Base-by-base conservation (phyloP, 2,329 filamentous ascomycete genomes). In the Hymenoscyphus scutula region DNA sequence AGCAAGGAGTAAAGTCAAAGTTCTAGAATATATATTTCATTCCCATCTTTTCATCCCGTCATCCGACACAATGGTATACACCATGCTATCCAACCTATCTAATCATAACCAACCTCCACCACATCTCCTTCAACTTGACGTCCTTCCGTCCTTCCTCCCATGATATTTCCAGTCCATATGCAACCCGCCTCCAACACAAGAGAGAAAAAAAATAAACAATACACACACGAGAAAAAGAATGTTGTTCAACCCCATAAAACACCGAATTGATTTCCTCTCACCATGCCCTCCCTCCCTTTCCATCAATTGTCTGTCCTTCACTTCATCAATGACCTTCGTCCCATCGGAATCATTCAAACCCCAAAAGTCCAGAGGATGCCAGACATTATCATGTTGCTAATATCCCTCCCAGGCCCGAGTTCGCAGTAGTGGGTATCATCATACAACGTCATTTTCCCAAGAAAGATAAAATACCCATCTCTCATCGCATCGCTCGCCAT, bases 221-320 rank as follows among this genome's bases (percentile, higher is more conserved):
- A 54, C 25, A 54, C 29, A 54, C 7, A 27, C 25, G n/a, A 53
- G 51, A 54, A 54, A 32, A 54, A 54, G 29, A 54, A 54, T 54
- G 29, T 29, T 6, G 17, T 54, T n/a, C 17, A 53, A 15, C 10
- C 29, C 25, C 25, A 54, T 17, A n/a, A 53, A 54, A 30, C 23
- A 32, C 23, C 51, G 25, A 17, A 25, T 54, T 30, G n/a, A 54
- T 17, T 54, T 11, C 23, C 25, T 29, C 29, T 15, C 51, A 17
- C 8, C 13, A 51, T 51, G 17, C 45, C 23, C 45, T 13, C 5
- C 45, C 45, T 19, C 15, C 23, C 45, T 13, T 23, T 51, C 45
- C 6, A 48, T 6, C 17, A 5, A n/a, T n/a, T n/a, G n/a, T n/a
- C n/a, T n/a, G n/a, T 48, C 41, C 41, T 48, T 23, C 41, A 6